Evolutionary conservation across 2,329 filamentous ascomycete genomes (phyloP).

Genomic region (Fusarium chaquense): DNA sequence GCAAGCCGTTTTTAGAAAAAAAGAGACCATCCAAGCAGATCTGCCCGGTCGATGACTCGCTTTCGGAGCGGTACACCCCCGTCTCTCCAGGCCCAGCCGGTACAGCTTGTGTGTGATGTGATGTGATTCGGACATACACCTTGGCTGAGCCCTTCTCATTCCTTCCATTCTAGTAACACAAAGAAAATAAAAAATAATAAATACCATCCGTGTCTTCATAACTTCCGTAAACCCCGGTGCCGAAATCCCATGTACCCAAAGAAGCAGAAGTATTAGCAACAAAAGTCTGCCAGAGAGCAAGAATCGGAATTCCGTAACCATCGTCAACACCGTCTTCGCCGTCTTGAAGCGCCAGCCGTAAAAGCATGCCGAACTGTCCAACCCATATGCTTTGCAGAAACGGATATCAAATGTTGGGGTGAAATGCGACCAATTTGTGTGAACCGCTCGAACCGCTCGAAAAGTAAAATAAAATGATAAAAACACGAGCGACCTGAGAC

Average conservation of each 20-base stretch:
- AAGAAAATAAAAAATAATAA: slow-evolving; percentile 36
- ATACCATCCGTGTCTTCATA: slow-evolving; percentile 51
- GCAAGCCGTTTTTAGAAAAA: slow-evolving; percentile 28
- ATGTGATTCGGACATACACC: slow-evolving; percentile 22
- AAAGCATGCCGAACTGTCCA: slow-evolving; percentile 44
- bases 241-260: slow-evolving; percentile 46
- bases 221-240: slow-evolving; percentile 47
- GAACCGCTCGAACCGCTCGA: slow-evolving; percentile 40
- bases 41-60: slow-evolving; percentile 40
- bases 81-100: slow-evolving; percentile 29
- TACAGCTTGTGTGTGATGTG: slow-evolving; percentile 16
- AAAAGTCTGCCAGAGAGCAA: slow-evolving; percentile 43
- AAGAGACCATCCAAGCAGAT: slow-evolving; percentile 31
- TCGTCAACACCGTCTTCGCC: slow-evolving; percentile 49
- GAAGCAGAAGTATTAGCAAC: slow-evolving; percentile 44
- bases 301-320: slow-evolving; percentile 48
- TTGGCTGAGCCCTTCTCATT: slow-evolving; percentile 14
- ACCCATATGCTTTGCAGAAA: slow-evolving; percentile 40
- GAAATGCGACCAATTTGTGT: slow-evolving; percentile 40
- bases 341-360: slow-evolving; percentile 47
- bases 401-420: slow-evolving; percentile 40
- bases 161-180: slow-evolving; percentile 24
- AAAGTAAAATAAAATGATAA: slow-evolving; percentile 41
- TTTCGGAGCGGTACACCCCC: slow-evolving; percentile 40
- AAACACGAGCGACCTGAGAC: slow-evolving; percentile 32